Evolutionary conservation across 2,329 filamentous ascomycete species (phyloP), one percentile per base, ranked within the genome.

Genomic region (Albophoma yamanashiensis): DNA sequence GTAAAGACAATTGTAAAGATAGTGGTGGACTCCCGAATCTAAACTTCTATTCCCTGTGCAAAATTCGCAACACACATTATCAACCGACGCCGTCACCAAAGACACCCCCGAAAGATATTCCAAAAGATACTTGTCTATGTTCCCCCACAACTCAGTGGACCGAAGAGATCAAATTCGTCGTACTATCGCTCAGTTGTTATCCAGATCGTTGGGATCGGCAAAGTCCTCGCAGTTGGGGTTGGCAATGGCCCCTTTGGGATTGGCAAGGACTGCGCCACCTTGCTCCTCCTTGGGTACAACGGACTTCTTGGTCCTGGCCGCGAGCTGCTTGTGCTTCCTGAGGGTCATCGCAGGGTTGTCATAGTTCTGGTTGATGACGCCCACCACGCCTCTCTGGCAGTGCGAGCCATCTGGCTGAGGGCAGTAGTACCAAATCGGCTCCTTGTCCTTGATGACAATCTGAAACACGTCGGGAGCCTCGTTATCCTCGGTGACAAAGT

Each of bases 301-400:
- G 1, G 70, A 67, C 4, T 61, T 59, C 9, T 62, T 66, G 11
- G 69, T 70, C 47, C 63, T 60, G 4, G 69, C 69, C 0, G 74
- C 74, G 1, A 69, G 62, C 34, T 68, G 67, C 64, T 66, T 69
- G 65, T 76, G 71, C 39, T 66, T 69, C n/a, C 65, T 61, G 22
- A 76, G 68, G 31, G 69, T 75, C 64, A 66, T 58, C 17, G 68
- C 68, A 57, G 65, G 62, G 43, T 66, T 63, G 64, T 73, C 61
- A 22, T 73, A 72, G 62, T 71, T 68, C 67, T 75, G 73, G 67
- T 80, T 80, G 70, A 80, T 74, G 58, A 77, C 73, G 39, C 74
- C 77, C 22, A 75, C 74, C 78, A 79, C 79, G 64, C 77, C 77
- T 14, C 67, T 72, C 64, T 78, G 73, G 74, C 79, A 82, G 67